These are phyloP conservation scores for Calvatia gigantea DNA, from an alignment of 768 basidiomycete genomes.

Conservation along the genomic window DNA sequence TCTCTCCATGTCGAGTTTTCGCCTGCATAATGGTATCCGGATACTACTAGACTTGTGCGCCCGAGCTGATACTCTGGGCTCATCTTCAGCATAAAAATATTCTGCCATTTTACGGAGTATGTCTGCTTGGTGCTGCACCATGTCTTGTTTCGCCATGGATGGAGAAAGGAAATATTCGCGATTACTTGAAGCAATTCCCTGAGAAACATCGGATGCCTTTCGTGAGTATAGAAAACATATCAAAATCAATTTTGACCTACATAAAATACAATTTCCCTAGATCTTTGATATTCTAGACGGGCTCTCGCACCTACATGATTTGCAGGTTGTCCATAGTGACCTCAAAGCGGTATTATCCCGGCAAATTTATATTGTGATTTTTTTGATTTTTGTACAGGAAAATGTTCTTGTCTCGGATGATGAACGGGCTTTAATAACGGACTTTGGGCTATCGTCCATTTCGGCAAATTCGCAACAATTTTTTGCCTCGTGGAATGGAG, in stretches of 20 bases:
- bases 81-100: slow-evolving; percentile 31
- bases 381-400: not conserved
- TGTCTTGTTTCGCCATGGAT: slow-evolving; percentile 21
- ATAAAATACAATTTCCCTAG: not conserved
- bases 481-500: too few species aligned
- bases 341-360: not conserved
- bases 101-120: slow-evolving; percentile 31
- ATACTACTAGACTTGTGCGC: not conserved
- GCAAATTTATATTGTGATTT: not conserved
- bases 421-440: not conserved
- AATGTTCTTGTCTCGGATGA: not conserved
- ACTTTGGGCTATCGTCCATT: not conserved
- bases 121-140: slow-evolving; percentile 1
- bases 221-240: slow-evolving; percentile 1
- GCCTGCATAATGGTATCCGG: too few species aligned
- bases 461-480: too few species aligned
- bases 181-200: slow-evolving; percentile 14
- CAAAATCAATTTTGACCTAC: not conserved
- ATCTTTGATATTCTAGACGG: not conserved
- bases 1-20: too few species aligned
- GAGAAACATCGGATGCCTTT: slow-evolving; percentile 12
- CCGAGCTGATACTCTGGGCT: slow-evolving; percentile 30
- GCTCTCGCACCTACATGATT: not conserved
- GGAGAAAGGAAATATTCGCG: slow-evolving; percentile 16
- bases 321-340: not conserved